phyloP scores from a whole-genome alignment of 2,329 filamentous ascomycete species.

The Exophiala phaeomuriformis region DNA sequence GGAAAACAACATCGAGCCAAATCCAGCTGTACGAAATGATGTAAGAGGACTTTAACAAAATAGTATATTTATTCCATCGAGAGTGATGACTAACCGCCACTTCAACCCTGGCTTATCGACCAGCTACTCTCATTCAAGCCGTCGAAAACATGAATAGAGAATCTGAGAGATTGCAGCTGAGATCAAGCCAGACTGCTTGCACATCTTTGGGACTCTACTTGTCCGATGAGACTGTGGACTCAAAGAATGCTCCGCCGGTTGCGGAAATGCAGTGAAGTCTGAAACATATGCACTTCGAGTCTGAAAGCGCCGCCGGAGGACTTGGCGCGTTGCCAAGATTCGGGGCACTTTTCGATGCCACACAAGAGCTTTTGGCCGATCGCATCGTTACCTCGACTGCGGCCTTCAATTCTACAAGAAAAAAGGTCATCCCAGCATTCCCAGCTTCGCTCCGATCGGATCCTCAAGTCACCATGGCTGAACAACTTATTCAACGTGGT shows the following conservation, averaged over 20 bases:
- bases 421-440: not conserved
- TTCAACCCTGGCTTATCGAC: no score
- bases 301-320: not conserved
- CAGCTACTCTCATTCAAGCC: no score
- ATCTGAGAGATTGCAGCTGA: no score
- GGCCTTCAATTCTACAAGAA: conserved; percentile 2
- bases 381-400: not conserved
- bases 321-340: not conserved
- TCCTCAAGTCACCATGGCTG: conserved; percentile 58
- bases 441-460: conserved; percentile 1
- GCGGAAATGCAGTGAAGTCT: not conserved
- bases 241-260: no score
- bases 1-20: no score
- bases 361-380: conserved; percentile 1
- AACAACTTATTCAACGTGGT: conserved; percentile 92
- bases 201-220: no score
- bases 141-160: no score
- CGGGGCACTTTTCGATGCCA: conserved; percentile 1
- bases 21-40: no score
- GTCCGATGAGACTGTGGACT: not conserved
- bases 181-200: no score
- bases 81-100: no score
- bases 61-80: no score
- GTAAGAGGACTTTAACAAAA: no score
- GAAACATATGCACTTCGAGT: not conserved